phyloP scores from a whole-genome alignment of 371 early-diverging fungal genomes.

The Lichtheimia hyalospora region DNA sequence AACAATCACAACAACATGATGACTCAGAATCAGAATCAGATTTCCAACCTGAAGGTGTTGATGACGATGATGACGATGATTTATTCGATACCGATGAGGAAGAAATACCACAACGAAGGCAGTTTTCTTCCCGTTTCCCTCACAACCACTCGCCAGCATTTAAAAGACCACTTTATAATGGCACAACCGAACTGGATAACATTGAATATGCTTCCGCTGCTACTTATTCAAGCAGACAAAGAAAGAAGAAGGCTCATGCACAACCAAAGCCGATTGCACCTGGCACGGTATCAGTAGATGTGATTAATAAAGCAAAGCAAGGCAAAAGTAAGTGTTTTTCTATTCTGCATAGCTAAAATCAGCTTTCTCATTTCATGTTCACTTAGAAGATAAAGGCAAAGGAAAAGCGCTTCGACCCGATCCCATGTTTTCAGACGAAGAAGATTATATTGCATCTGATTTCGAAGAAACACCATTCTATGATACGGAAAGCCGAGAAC shows the following conservation, averaged over 20 bases:
- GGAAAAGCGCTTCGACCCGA: not conserved
- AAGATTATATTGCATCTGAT: not conserved
- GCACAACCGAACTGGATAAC: not conserved
- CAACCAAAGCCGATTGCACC: not conserved
- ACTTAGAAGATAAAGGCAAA: too few species aligned
- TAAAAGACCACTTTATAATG: not conserved
- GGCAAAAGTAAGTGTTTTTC: too few species aligned
- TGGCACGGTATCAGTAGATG: not conserved
- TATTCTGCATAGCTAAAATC: too few species aligned
- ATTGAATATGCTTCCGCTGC: not conserved
- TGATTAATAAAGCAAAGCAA: too few species aligned
- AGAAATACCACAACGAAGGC: not conserved
- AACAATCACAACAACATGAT: too few species aligned
- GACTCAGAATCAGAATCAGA: too few species aligned
- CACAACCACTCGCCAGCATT: not conserved
- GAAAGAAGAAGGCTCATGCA: not conserved
- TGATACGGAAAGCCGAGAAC: not conserved
- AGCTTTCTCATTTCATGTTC: too few species aligned
- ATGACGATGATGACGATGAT: not conserved
- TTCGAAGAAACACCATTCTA: not conserved
- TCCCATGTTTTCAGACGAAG: not conserved
- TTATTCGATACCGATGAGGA: not conserved
- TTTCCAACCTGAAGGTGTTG: not conserved
- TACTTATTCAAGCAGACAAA: not conserved
- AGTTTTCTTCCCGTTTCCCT: not conserved